Evolutionary conservation across 371 early-diverging fungal genomes (phyloP).

Genomic region (Gilbertella persicaria): DNA sequence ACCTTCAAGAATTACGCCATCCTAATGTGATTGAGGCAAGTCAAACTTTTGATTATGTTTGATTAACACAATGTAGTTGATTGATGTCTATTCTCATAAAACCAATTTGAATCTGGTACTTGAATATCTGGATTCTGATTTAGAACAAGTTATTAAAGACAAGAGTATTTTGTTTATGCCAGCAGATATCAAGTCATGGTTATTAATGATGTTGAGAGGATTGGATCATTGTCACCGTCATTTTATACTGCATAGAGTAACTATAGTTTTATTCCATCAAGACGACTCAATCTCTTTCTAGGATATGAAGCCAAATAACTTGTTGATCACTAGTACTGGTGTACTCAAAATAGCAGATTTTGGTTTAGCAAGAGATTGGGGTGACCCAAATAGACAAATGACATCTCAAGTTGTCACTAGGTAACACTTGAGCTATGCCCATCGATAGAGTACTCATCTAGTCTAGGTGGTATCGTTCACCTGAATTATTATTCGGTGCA

Average conservation of each 20-base stretch:
- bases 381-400: conserved; percentile 80
- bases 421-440: conserved; percentile 33
- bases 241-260: conserved; percentile 93
- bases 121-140: conserved; percentile 94
- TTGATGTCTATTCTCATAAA: conserved; percentile 95
- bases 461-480: conserved; percentile 98
- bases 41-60: no score
- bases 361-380: conserved; percentile 96
- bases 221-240: conserved; percentile 92
- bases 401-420: conserved; percentile 95
- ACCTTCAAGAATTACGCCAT: conserved; percentile 91
- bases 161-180: conserved; percentile 92
- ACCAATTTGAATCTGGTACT: conserved; percentile 93
- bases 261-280: background rate
- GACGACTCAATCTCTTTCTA: conserved; percentile 16
- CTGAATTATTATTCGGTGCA: conserved; percentile 96
- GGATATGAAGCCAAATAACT: conserved; percentile 99
- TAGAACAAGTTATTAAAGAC: conserved; percentile 98
- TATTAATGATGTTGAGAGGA: conserved; percentile 96
- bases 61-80: conserved; percentile 55
- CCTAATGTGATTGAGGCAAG: conserved; percentile 88
- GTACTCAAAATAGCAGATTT: conserved; percentile 99
- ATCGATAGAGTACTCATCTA: background rate
- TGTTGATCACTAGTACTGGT: conserved; percentile 90
- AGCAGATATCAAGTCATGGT: conserved; percentile 98